These are phyloP conservation scores for Cercis canadensis DNA, from an alignment of 306 rosid species.

Conservation along the genomic window DNA sequence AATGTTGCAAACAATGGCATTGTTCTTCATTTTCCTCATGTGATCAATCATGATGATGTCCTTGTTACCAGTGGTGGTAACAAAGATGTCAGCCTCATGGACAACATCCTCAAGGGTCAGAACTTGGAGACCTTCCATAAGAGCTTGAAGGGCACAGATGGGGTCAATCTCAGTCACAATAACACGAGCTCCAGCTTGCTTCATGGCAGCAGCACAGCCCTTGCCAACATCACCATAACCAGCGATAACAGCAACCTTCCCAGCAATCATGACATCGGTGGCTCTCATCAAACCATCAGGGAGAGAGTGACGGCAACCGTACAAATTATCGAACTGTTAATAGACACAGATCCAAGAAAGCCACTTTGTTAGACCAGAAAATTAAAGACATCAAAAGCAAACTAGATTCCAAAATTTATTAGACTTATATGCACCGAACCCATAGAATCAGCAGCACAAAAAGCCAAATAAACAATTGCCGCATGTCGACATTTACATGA, in stretches of 20 bases:
- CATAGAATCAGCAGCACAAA: neutral
- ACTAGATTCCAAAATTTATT: neutral
- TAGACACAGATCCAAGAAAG: neutral
- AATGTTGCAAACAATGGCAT: slow-evolving; percentile 92
- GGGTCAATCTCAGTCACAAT: slow-evolving; percentile 95
- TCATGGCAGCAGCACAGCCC: slow-evolving; percentile 96
- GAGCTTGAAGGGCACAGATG: slow-evolving; percentile 96
- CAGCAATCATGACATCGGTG: slow-evolving; percentile 97
- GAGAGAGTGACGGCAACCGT: slow-evolving; percentile 99
- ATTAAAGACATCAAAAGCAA: neutral
- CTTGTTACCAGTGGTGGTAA: slow-evolving; percentile 97
- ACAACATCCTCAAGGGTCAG: slow-evolving; percentile 67
- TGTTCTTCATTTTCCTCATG: slow-evolving; percentile 99
- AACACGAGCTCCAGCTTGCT: slow-evolving; percentile 95
- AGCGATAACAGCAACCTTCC: slow-evolving; percentile 80
- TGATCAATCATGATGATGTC: slow-evolving; percentile 85
- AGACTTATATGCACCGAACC: neutral
- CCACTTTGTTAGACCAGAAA: slow-evolving; percentile 6
- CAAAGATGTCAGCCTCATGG: slow-evolving; percentile 79
- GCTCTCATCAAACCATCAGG: slow-evolving; percentile 99
- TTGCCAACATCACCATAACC: slow-evolving; percentile 99
- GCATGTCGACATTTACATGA: neutral
- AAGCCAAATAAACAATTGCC: too few species aligned
- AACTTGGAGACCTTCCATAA: slow-evolving; percentile 90
- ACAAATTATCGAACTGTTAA: slow-evolving; percentile 90